These are phyloP conservation scores for Margaritispora aquatica DNA, from an alignment of 495 filamentous ascomycete genomes.

Conservation along the genomic window DNA sequence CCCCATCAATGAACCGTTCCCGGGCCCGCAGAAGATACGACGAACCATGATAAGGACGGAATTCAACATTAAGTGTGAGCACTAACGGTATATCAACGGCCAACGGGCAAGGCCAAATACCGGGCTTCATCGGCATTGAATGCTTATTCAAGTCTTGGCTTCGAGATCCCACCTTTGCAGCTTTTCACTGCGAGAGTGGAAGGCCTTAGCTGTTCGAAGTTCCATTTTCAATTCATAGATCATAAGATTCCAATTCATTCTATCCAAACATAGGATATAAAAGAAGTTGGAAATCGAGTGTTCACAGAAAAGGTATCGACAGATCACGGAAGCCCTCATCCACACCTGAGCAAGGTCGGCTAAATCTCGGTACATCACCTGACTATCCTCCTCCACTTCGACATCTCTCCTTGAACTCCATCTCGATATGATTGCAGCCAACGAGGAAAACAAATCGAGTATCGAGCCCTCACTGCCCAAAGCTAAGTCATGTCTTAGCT, in stretches of 20 bases:
- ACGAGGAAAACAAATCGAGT: background rate
- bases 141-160: too few relatives aligned
- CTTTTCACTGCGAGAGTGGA: too few relatives aligned
- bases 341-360: too few relatives aligned
- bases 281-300: too few relatives aligned
- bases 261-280: too few relatives aligned
- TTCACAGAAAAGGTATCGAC: too few relatives aligned
- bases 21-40: too few relatives aligned
- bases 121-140: background rate
- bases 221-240: too few relatives aligned
- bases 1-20: background rate
- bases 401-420: background rate
- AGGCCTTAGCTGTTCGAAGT: too few relatives aligned
- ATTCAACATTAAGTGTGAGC: too few relatives aligned
- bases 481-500: constrained; percentile 63
- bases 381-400: background rate
- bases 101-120: background rate
- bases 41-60: too few relatives aligned
- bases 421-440: constrained; percentile 2
- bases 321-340: too few relatives aligned
- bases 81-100: background rate
- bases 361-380: background rate
- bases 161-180: background rate
- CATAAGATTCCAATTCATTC: background rate
- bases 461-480: background rate